Percentiles rank a stretch among this genome's conserved stretches.
Conservation (phyloP, 176 grass and related monocot genomes). For the bread wheat (Triticum aestivum) region IWGSC_CS_RefSeq_v2.1 NC_057799.1:8667748-8668247, state of each 20-base stretch:
- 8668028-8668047: slow-evolving; percentile 64
- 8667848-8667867: slow-evolving; percentile 35
- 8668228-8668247: slow-evolving; percentile 15
- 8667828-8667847: not conserved
- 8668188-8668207: slow-evolving; percentile 18
- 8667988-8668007: slow-evolving; percentile 52
- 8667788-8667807: slow-evolving; percentile 34
- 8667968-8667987: slow-evolving; percentile 61
- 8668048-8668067: slow-evolving; percentile 62
- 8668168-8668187: not conserved
- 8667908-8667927: not conserved
- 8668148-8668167: not conserved
- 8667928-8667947: slow-evolving; percentile 35
- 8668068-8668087: slow-evolving; percentile 81
- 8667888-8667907: not conserved
- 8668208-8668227: not conserved
- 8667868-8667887: slow-evolving; percentile 11
- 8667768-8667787: not conserved
- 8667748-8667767: not conserved
- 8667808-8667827: slow-evolving; percentile 23
- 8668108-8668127: slow-evolving; percentile 48
- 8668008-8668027: slow-evolving; percentile 71
- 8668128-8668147: not conserved
- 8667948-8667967: slow-evolving; percentile 65
- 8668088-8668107: slow-evolving; percentile 76